phyloP scores from a whole-genome alignment of 2,329 filamentous ascomycete genomes.

The Fusarium irregulare region DNA sequence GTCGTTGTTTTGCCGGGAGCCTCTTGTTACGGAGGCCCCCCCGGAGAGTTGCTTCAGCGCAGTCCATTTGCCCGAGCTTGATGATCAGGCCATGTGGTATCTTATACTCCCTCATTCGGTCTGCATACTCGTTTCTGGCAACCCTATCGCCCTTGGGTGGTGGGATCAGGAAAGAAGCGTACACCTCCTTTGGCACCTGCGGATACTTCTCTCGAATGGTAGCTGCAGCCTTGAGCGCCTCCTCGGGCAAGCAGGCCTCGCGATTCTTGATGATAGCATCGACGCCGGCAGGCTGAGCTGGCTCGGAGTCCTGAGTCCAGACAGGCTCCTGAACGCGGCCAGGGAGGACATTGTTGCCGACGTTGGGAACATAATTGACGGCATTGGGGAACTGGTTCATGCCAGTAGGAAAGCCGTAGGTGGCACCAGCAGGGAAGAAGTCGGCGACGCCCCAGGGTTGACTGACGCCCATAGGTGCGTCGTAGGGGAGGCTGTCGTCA shows the following conservation, averaged over 20 bases:
- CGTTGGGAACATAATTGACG: neutral
- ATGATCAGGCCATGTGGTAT: neutral
- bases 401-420: neutral
- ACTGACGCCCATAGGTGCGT: neutral
- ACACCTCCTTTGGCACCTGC: neutral
- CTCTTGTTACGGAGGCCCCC: neutral
- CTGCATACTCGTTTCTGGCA: neutral
- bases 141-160: neutral
- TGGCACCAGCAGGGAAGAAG: neutral
- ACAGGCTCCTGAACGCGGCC: neutral
- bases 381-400: neutral
- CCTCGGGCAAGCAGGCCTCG: neutral
- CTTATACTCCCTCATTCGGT: neutral
- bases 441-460: neutral
- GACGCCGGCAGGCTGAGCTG: neutral
- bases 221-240: neutral
- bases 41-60: neutral
- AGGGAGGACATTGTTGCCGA: neutral
- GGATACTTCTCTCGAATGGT: neutral
- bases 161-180: neutral
- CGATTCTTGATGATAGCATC: neutral
- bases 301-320: neutral
- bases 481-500: neutral
- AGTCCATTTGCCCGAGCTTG: neutral
- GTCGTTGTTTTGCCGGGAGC: neutral